These are phyloP conservation scores for Sisymbrium irio DNA, from an alignment of 345 rosid species.

Conservation along the genomic window DNA sequence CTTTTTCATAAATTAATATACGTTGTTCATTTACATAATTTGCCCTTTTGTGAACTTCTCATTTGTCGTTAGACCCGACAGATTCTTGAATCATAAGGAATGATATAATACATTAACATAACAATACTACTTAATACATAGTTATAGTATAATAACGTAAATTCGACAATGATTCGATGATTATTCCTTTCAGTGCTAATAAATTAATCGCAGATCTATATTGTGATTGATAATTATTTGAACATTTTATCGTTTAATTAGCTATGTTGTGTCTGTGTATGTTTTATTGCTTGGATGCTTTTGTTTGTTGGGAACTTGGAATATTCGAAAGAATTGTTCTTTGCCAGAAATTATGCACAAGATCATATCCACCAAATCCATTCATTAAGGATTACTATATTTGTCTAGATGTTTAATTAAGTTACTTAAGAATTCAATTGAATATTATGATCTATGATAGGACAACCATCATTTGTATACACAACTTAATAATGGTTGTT, in stretches of 20 bases:
- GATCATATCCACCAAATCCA: conserved; percentile 9
- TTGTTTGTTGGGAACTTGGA: conserved; percentile 15
- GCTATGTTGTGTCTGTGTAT: neutral
- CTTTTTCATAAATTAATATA: neutral
- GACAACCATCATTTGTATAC: too few species aligned
- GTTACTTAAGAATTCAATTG: neutral
- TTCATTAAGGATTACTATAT: neutral
- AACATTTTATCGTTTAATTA: conserved; percentile 11
- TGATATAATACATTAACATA: conserved; percentile 7
- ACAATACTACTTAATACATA: neutral
- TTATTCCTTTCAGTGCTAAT: conserved; percentile 9
- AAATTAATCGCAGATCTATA: neutral
- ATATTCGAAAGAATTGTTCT: neutral
- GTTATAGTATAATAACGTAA: conserved; percentile 2
- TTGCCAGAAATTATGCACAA: conserved; percentile 12
- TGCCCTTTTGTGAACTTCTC: conserved; percentile 18
- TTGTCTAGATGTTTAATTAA: neutral
- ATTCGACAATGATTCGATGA: conserved; percentile 5
- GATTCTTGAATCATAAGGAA: conserved; percentile 8
- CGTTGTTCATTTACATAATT: conserved; percentile 3
- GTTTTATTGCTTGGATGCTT: conserved; percentile 27
- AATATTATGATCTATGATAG: neutral
- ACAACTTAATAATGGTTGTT: neutral
- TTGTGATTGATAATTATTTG: neutral
- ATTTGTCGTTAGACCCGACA: conserved; percentile 21